Conservation (phyloP, 2,329 filamentous ascomycete genomes). For the Colletotrichum echinochloae region DNA sequence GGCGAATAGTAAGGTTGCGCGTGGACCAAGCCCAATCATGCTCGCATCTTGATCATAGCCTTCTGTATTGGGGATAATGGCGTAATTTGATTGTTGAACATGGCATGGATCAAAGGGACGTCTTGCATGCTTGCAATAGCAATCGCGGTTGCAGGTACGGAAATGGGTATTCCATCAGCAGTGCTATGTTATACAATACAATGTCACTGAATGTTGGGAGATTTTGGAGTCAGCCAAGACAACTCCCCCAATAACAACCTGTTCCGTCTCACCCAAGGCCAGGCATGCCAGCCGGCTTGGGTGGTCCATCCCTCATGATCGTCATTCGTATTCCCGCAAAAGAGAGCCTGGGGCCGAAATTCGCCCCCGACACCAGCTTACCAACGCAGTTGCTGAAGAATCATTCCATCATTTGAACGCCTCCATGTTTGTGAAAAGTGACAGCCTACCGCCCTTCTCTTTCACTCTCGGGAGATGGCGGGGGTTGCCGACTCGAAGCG, state of each 20-base stretch:
- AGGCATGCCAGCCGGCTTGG: neutral
- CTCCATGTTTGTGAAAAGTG: slow-evolving; percentile 19
- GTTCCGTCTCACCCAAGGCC: neutral
- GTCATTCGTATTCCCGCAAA: neutral
- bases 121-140: neutral
- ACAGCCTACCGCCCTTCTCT: slow-evolving; percentile 1
- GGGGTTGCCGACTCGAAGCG: slow-evolving; percentile 26
- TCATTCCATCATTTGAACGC: neutral
- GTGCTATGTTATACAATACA: slow-evolving; percentile 19
- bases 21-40: slow-evolving; percentile 1
- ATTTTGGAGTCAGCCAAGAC: neutral
- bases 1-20: neutral
- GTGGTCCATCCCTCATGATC: neutral
- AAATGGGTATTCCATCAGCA: slow-evolving; percentile 24
- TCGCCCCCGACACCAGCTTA: neutral
- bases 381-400: slow-evolving; percentile 1
- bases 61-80: neutral
- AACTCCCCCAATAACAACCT: neutral
- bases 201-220: neutral
- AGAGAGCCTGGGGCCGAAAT: neutral
- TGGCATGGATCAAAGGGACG: neutral
- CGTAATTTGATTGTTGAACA: neutral
- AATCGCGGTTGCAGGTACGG: neutral
- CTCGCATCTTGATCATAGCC: neutral
- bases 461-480: slow-evolving; percentile 27